phyloP scores from a whole-genome alignment of 805 yeast species.

The Sugiyamaella marilandica region DNA sequence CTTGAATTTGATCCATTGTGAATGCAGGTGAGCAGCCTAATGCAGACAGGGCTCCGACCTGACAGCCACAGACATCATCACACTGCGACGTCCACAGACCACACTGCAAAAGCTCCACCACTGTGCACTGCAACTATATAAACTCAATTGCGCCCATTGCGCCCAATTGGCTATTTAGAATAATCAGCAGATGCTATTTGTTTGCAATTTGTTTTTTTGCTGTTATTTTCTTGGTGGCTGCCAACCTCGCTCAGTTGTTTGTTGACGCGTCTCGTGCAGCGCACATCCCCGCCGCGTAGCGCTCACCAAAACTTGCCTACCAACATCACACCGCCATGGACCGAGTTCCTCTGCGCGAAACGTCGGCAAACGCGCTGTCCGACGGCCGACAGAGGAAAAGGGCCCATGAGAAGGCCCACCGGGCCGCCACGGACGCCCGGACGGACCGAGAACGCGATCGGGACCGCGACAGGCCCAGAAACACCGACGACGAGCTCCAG shows the following conservation, averaged over 20 bases:
- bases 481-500: constrained; percentile 12
- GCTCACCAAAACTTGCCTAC: background rate
- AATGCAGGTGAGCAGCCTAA: no score
- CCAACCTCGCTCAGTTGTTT: background rate
- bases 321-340: background rate
- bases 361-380: constrained; percentile 8
- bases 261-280: background rate
- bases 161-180: no score
- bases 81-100: no score
- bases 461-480: background rate
- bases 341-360: constrained; percentile 11
- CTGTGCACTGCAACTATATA: no score
- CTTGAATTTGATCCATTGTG: no score
- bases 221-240: background rate
- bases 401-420: background rate
- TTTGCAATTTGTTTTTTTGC: background rate
- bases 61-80: no score
- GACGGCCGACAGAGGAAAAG: background rate
- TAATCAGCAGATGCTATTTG: no score
- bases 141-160: no score
- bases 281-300: background rate
- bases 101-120: no score
- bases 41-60: no score
- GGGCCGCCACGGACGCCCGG: background rate
- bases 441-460: background rate